These are phyloP conservation scores for Azolla pinnata DNA, from an alignment of 75 land plant species.

Conservation along the genomic window DNA sequence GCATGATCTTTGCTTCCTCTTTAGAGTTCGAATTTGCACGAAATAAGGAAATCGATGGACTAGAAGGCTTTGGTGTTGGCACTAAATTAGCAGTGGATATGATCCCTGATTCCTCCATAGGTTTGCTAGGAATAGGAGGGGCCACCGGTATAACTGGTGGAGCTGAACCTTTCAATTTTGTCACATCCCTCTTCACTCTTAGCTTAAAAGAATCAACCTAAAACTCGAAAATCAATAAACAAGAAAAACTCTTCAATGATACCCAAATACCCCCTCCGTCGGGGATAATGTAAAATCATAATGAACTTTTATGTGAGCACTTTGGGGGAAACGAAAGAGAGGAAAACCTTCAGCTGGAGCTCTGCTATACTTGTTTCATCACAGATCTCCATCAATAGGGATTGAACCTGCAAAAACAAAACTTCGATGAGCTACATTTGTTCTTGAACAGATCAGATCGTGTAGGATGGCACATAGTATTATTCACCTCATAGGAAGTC, in stretches of 20 bases:
- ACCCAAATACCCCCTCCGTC: too few relatives aligned
- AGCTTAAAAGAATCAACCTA: slow-evolving; percentile 77
- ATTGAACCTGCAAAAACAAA: slow-evolving; percentile 25
- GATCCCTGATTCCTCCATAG: slow-evolving; percentile 42
- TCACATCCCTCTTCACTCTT: slow-evolving; percentile 60
- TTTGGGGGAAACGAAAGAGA: too few relatives aligned
- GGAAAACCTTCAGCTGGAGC: slow-evolving; percentile 66
- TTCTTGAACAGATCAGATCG: too few relatives aligned
- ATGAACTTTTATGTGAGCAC: too few relatives aligned
- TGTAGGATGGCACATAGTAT: neutral
- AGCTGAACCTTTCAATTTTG: slow-evolving; percentile 21
- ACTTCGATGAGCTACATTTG: neutral
- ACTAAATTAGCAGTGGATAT: slow-evolving; percentile 23
- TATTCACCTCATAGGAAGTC: neutral
- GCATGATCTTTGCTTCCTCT: slow-evolving; percentile 39
- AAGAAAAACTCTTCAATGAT: neutral
- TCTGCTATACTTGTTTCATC: slow-evolving; percentile 85
- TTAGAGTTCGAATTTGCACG: slow-evolving; percentile 23
- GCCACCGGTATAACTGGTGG: slow-evolving; percentile 11
- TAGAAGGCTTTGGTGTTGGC: slow-evolving; percentile 27
- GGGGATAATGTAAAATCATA: too few relatives aligned
- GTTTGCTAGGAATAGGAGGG: slow-evolving; percentile 42
- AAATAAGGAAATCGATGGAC: slow-evolving; percentile 21
- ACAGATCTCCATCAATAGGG: slow-evolving; percentile 56
- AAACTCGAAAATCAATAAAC: too few relatives aligned